These are phyloP conservation scores for Arthrobotrys conoides DNA, from an alignment of 2,329 filamentous ascomycete species.

Conservation along the genomic window DNA sequence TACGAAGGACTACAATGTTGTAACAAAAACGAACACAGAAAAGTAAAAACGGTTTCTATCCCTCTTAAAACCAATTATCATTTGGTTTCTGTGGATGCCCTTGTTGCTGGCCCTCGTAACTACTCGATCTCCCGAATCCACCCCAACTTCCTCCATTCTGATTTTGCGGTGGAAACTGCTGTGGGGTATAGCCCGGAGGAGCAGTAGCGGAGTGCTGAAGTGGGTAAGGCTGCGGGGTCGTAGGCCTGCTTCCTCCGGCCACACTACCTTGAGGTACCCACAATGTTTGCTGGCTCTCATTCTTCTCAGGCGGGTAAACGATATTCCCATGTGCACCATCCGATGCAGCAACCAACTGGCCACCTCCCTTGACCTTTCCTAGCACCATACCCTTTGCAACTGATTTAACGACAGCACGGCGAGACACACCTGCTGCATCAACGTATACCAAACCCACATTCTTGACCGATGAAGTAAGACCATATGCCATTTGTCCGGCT, in stretches of 20 bases:
- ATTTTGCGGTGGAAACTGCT: constrained; percentile 29
- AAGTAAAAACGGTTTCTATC: not conserved
- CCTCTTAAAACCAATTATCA: constrained; percentile 56
- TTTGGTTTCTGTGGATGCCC: constrained; percentile 45
- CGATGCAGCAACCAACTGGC: constrained; percentile 80
- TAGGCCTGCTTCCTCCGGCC: constrained; percentile 46
- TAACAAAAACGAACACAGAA: not conserved
- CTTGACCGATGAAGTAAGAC: constrained; percentile 88
- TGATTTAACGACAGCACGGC: constrained; percentile 89
- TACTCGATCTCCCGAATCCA: constrained; percentile 41
- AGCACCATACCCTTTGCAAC: constrained; percentile 98
- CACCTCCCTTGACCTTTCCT: constrained; percentile 80
- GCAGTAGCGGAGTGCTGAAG: constrained; percentile 53
- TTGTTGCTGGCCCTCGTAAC: constrained; percentile 36
- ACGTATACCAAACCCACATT: constrained; percentile 98
- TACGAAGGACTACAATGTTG: constrained; percentile 25
- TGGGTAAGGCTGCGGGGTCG: constrained; percentile 39
- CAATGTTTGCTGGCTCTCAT: constrained; percentile 58
- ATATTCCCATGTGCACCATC: constrained; percentile 69
- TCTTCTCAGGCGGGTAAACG: constrained; percentile 52
- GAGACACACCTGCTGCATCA: constrained; percentile 91
- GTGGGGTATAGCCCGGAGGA: constrained; percentile 53
- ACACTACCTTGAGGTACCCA: constrained; percentile 49
- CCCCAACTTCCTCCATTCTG: constrained; percentile 47
- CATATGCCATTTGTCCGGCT: constrained; percentile 81